Evolutionary conservation across 345 rosid species (phyloP).

Genomic region (Atalantia buxifolia): DNA sequence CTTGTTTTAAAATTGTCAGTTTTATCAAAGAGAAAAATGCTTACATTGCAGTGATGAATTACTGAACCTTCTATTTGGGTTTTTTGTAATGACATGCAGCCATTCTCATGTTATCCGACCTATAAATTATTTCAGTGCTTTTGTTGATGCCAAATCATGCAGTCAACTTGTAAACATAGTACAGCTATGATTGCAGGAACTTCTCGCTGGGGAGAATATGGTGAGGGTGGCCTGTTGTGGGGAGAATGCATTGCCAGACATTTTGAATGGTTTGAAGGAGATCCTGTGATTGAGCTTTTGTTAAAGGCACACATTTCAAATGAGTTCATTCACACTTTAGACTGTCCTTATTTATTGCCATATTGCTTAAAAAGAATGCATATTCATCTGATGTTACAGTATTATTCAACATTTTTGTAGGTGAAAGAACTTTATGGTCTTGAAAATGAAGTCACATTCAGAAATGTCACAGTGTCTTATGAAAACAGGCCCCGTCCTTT

Average conservation of each 20-base stretch:
- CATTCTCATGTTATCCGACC: not conserved
- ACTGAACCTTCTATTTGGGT: not conserved
- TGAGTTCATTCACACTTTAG: conserved; percentile 7
- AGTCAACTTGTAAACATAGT: conserved; percentile 1
- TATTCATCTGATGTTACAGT: not conserved
- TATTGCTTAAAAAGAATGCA: not conserved
- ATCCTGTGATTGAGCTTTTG: conserved; percentile 61
- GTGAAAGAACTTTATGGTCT: conserved; percentile 96
- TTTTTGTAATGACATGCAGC: not conserved
- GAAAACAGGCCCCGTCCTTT: conserved; percentile 79
- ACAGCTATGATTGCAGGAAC: conserved; percentile 53
- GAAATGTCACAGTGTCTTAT: conserved; percentile 73
- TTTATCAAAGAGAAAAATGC: not conserved
- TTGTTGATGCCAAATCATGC: not conserved
- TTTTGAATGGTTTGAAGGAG: conserved; percentile 92
- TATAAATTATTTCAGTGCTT: not conserved
- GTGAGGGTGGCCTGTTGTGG: conserved; percentile 95
- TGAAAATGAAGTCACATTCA: conserved; percentile 59
- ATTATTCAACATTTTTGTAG: conserved; percentile 29
- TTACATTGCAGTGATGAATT: not conserved
- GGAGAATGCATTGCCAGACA: conserved; percentile 76
- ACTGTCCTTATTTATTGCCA: not conserved
- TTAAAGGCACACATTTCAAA: conserved; percentile 43
- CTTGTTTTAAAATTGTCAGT: too few relatives aligned
- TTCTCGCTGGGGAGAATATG: conserved; percentile 96